phyloP scores from a whole-genome alignment of 257 asterid species.

The Asclepias syriaca region DNA sequence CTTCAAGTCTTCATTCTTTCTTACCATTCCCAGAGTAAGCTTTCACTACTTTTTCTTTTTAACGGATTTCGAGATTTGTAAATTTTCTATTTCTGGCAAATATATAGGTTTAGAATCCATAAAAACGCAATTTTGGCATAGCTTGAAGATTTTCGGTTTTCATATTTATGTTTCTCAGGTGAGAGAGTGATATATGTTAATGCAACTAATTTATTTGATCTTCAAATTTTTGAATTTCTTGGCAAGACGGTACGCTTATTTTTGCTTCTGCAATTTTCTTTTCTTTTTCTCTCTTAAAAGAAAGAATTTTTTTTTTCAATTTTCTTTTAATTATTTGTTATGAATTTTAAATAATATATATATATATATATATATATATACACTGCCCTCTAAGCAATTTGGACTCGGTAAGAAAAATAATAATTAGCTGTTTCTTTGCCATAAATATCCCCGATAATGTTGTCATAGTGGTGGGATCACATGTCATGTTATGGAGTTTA shows the following conservation, averaged over 20 bases:
- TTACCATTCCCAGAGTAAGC: constrained; percentile 45
- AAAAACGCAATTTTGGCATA: background rate
- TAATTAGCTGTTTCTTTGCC: background rate
- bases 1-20: constrained; percentile 34
- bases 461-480: no score
- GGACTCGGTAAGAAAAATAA: no score
- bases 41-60: background rate
- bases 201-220: background rate
- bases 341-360: background rate
- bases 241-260: background rate
- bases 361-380: no score
- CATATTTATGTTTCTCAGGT: background rate
- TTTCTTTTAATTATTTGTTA: background rate
- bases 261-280: background rate
- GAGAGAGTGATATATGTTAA: background rate
- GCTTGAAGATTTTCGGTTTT: background rate
- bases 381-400: background rate
- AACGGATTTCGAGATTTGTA: background rate
- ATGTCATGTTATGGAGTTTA: no score
- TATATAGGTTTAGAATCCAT: background rate
- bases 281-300: background rate
- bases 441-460: no score
- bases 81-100: no score
- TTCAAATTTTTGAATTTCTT: background rate
- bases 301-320: background rate